Conservation (phyloP, 768 basidiomycete species). For the Hericium rajendrae region DNA sequence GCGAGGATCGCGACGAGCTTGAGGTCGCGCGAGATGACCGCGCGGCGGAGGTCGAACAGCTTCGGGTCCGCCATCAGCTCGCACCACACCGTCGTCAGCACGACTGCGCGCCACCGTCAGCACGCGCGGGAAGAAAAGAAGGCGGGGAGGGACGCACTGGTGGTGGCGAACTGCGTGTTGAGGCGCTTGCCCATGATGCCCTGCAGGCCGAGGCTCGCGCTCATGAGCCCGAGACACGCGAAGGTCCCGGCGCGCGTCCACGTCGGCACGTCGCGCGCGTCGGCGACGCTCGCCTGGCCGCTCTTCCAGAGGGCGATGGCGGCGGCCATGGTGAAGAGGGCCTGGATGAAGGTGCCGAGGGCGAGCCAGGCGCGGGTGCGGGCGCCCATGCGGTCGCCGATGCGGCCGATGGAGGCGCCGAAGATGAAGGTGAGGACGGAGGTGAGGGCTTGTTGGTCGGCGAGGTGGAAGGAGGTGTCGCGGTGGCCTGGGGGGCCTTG, state of each 20-base stretch:
- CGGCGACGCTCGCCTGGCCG: slow-evolving; percentile 43
- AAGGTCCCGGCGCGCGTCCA: slow-evolving; percentile 65
- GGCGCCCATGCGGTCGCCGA: slow-evolving; percentile 76
- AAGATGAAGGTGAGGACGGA: slow-evolving; percentile 70
- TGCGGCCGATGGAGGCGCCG: slow-evolving; percentile 69
- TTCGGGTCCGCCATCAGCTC: slow-evolving; percentile 77
- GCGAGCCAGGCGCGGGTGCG: slow-evolving; percentile 71
- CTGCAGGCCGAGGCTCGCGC: slow-evolving; percentile 72
- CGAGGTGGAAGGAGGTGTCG: slow-evolving; percentile 58
- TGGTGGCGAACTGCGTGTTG: slow-evolving; percentile 72
- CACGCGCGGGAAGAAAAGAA: neutral
- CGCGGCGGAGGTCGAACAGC: slow-evolving; percentile 48
- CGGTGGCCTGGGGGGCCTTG: slow-evolving; percentile 33
- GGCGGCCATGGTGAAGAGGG: slow-evolving; percentile 64
- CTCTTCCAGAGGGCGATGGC: slow-evolving; percentile 68
- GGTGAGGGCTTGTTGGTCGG: slow-evolving; percentile 77
- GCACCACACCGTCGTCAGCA: slow-evolving; percentile 83
- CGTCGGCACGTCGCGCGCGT: slow-evolving; percentile 47
- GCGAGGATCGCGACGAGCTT: slow-evolving; percentile 52
- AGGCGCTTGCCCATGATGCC: slow-evolving; percentile 78
- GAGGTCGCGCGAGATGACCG: slow-evolving; percentile 57
- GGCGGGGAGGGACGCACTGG: slow-evolving; percentile 36
- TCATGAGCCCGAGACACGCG: slow-evolving; percentile 69
- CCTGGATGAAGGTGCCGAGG: slow-evolving; percentile 61
- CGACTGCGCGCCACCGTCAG: slow-evolving; percentile 35